phyloP scores from a whole-genome alignment of 2,329 filamentous ascomycete genomes.

The Zymoseptoria crescenta region DNA sequence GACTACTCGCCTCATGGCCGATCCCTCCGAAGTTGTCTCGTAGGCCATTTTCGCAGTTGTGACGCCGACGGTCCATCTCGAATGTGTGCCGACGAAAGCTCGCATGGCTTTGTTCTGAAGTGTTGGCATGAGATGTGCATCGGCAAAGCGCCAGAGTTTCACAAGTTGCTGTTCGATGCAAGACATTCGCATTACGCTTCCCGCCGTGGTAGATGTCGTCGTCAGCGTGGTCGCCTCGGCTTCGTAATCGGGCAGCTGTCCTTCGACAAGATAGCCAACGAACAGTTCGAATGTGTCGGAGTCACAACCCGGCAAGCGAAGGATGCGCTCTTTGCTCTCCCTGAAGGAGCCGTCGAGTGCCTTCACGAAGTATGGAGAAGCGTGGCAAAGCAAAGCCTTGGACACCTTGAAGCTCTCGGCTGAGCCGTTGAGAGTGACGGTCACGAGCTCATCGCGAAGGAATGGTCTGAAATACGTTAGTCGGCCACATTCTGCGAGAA shows the following conservation, averaged over 20 bases:
- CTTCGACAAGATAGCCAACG: not conserved
- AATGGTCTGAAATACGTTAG: not conserved
- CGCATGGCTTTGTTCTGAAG: too few relatives aligned
- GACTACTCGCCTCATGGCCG: too few relatives aligned
- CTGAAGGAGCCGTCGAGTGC: conserved; percentile 1
- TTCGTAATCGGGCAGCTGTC: not conserved
- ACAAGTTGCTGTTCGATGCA: too few relatives aligned
- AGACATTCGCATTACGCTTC: too few relatives aligned
- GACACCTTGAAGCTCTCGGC: not conserved
- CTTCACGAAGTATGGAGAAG: conserved; percentile 3
- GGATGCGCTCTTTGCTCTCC: not conserved
- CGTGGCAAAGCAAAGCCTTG: conserved; percentile 1
- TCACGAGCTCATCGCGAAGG: not conserved
- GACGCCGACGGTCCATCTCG: too few relatives aligned
- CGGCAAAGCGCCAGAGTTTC: too few relatives aligned
- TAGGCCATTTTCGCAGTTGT: too few relatives aligned
- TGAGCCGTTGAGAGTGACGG: not conserved
- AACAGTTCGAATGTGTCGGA: conserved; percentile 2
- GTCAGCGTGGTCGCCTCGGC: too few relatives aligned
- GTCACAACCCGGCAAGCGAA: conserved; percentile 2
- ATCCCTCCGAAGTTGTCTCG: too few relatives aligned
- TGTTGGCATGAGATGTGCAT: too few relatives aligned
- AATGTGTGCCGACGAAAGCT: too few relatives aligned
- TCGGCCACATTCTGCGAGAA: not conserved
- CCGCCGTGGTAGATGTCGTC: too few relatives aligned